Percentiles rank a stretch among this genome's conserved stretches.
These are phyloP conservation scores for Paecilomyces formosus DNA, from an alignment of 2,329 filamentous ascomycete species.

Conservation along the genomic window DNA sequence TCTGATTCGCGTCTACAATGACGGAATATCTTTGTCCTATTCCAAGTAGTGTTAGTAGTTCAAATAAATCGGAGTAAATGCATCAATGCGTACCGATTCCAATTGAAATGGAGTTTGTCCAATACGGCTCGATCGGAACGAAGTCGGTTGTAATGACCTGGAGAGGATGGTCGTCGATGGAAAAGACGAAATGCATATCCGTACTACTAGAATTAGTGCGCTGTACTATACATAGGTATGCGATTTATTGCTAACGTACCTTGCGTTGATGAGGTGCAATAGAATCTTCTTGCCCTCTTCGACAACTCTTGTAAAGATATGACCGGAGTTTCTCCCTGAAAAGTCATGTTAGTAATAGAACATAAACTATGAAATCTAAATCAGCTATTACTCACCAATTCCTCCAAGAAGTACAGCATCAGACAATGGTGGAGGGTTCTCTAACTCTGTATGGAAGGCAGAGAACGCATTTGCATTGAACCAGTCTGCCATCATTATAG, in stretches of 20 bases:
- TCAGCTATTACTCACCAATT: background rate
- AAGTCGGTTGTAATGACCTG: conserved; percentile 20
- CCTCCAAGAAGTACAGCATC: background rate
- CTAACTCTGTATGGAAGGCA: conserved; percentile 6
- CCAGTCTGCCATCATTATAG: conserved; percentile 18
- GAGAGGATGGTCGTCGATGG: conserved; percentile 20
- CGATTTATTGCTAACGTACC: conserved; percentile 24
- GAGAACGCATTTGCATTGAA: background rate
- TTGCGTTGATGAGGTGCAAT: conserved; percentile 12
- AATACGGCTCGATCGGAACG: conserved; percentile 18
- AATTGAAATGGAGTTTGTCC: conserved; percentile 4
- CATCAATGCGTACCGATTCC: conserved; percentile 7
- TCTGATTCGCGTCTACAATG: conserved; percentile 9
- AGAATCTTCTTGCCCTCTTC: background rate
- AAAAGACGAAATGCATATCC: conserved; percentile 13
- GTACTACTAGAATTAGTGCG: conserved; percentile 35
- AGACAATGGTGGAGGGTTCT: conserved; percentile 6
- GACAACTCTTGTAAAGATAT: conserved; percentile 1
- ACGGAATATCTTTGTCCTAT: conserved; percentile 15
- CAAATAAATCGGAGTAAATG: background rate
- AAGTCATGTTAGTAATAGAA: background rate
- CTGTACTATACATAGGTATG: conserved; percentile 41
- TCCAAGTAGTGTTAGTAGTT: conserved; percentile 1
- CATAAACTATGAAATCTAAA: background rate
- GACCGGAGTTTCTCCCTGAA: background rate